Evolutionary conservation across 176 grass and related monocot genomes (phyloP).

Genomic region (Oryza glumipatula): DNA sequence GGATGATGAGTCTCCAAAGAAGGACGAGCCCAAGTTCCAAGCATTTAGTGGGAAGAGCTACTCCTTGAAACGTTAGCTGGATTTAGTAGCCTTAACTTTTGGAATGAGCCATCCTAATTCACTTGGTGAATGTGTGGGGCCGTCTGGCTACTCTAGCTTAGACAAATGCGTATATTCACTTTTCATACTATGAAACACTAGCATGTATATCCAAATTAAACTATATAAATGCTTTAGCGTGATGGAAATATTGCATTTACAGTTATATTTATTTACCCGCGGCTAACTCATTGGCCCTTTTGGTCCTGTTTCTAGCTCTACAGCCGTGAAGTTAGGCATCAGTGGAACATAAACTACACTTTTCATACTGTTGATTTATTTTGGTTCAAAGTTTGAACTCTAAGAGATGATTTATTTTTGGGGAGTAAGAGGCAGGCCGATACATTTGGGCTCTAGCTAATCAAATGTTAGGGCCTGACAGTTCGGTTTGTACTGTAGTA

Average conservation of each 20-base stretch:
- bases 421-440: neutral
- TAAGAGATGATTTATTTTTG: too few species aligned
- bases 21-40: conserved; percentile 77
- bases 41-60: conserved; percentile 80
- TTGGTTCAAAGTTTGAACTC: too few species aligned
- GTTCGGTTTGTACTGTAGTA: neutral
- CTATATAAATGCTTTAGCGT: conserved; percentile 31
- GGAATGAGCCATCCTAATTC: conserved; percentile 1
- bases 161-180: conserved; percentile 28
- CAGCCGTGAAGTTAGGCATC: neutral
- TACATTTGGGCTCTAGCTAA: neutral
- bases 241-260: conserved; percentile 13
- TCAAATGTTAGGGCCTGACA: conserved; percentile 2
- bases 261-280: neutral
- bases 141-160: conserved; percentile 17
- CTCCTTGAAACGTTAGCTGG: conserved; percentile 66
- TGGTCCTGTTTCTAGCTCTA: neutral
- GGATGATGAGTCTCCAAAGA: conserved; percentile 49
- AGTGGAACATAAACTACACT: neutral
- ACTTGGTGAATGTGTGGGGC: conserved; percentile 9
- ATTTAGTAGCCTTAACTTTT: neutral
- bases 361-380: too few species aligned
- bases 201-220: conserved; percentile 32
- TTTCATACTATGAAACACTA: conserved; percentile 6
- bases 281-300: neutral